Percentiles rank a stretch among this genome's conserved stretches.
phyloP scores from a whole-genome alignment of 208 protist species.

The Acanthamoeba rhysodes region DNA sequence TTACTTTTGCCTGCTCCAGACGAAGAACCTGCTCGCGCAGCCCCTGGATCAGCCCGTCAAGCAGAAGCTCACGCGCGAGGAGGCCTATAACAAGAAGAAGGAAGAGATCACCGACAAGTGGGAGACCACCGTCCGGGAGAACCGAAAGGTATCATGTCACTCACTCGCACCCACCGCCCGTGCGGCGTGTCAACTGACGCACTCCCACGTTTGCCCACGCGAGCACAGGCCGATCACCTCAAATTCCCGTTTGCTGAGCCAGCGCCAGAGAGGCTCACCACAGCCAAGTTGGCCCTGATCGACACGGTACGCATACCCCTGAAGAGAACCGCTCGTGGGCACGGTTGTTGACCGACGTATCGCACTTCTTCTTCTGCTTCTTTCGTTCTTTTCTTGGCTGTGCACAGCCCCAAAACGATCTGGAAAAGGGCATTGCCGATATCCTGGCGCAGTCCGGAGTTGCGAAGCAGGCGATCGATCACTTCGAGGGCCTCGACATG shows the following conservation, averaged over 20 bases:
- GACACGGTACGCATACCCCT: slow-evolving; percentile 7
- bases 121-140: slow-evolving; percentile 51
- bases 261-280: not conserved
- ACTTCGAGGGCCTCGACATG: slow-evolving; percentile 11
- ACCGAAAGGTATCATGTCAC: slow-evolving; percentile 67
- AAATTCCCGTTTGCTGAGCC: slow-evolving; percentile 41
- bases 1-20: not conserved
- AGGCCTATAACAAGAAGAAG: slow-evolving; percentile 10
- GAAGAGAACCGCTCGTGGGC: not conserved
- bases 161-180: not conserved
- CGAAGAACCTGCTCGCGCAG: slow-evolving; percentile 10
- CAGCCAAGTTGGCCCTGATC: not conserved
- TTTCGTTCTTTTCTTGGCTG: not conserved
- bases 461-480: slow-evolving; percentile 16
- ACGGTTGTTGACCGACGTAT: not conserved
- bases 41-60: slow-evolving; percentile 24
- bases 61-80: slow-evolving; percentile 58
- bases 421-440: slow-evolving; percentile 71
- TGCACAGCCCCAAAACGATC: not conserved
- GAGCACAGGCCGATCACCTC: slow-evolving; percentile 31
- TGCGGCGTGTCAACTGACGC: not conserved
- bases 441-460: slow-evolving; percentile 46
- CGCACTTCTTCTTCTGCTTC: not conserved
- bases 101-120: slow-evolving; percentile 67
- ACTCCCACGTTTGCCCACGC: not conserved